These are phyloP conservation scores for Auxenochlorella pyrenoidosa DNA, from an alignment of 139 green algal genomes.

Conservation along the genomic window DNA sequence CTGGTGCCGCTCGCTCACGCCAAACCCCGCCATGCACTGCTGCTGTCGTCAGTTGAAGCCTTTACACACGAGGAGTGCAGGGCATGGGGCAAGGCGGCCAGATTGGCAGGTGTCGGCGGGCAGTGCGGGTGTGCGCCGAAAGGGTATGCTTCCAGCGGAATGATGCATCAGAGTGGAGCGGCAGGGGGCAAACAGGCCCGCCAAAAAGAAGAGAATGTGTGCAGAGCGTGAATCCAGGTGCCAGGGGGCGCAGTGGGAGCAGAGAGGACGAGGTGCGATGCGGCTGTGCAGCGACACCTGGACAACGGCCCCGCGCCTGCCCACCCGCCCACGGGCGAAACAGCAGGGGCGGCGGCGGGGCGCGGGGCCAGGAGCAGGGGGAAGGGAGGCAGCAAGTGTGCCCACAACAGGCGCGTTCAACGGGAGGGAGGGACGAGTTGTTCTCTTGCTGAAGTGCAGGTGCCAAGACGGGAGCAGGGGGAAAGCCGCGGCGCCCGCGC, in stretches of 20 bases:
- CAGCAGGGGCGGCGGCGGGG: background rate
- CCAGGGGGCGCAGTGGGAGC: background rate
- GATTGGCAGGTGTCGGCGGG: too few species aligned
- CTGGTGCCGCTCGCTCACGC: too few species aligned
- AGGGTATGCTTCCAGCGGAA: background rate
- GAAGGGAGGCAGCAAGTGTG: background rate
- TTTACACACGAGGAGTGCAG: too few species aligned
- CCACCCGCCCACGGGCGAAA: background rate
- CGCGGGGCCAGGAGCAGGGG: background rate
- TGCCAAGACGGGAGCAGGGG: constrained; percentile 1
- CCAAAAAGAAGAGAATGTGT: background rate
- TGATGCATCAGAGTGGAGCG: background rate
- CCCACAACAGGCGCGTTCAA: background rate
- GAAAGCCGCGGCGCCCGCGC: background rate
- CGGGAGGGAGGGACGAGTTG: background rate
- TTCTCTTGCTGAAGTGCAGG: constrained; percentile 4
- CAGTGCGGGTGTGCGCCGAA: background rate
- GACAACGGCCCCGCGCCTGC: background rate
- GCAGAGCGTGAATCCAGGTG: background rate
- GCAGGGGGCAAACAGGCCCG: background rate
- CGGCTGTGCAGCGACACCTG: background rate
- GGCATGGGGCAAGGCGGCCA: too few species aligned
- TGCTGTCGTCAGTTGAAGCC: too few species aligned
- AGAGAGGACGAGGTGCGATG: background rate
- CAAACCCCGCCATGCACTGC: too few species aligned